These are phyloP conservation scores for Aureobasidium sp. DNA, from an alignment of 2,329 filamentous ascomycete genomes.

Conservation along the genomic window DNA sequence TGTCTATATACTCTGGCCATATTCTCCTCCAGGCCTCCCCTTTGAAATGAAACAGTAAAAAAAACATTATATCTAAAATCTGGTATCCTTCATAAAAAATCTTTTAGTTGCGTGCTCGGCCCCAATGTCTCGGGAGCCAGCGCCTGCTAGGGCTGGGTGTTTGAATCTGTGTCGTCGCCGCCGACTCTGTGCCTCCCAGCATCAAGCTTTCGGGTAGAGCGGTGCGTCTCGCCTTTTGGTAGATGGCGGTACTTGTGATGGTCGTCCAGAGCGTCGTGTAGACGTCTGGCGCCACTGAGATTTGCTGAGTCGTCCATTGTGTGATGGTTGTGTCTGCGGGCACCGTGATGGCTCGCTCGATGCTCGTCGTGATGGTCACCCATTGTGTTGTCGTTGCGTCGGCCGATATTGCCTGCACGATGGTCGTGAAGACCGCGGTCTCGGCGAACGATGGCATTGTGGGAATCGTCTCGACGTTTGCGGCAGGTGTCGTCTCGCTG, in stretches of 20 bases:
- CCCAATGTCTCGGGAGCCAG: conserved; percentile 10
- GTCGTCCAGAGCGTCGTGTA: neutral
- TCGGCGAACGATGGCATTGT: neutral
- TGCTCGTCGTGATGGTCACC: neutral
- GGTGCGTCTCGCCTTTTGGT: conserved; percentile 4
- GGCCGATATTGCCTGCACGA: neutral
- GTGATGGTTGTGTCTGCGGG: neutral
- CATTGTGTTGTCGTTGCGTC: conserved; percentile 5
- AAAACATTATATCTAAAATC: conserved; percentile 8
- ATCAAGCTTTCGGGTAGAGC: conserved; percentile 6
- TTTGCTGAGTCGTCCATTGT: neutral
- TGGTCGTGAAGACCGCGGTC: neutral
- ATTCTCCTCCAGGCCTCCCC: neutral
- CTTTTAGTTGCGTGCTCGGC: neutral
- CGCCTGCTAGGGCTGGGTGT: conserved; percentile 8
- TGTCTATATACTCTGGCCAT: conserved; percentile 5
- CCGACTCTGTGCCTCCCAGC: neutral
- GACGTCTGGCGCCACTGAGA: neutral
- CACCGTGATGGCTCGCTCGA: neutral
- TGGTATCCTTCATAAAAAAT: conserved; percentile 5
- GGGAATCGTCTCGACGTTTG: neutral
- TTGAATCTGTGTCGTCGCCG: neutral
- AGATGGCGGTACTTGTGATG: conserved; percentile 1
- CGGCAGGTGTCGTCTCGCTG: neutral
- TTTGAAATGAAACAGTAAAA: neutral